Base-by-base conservation (phyloP, 129 eudicot genomes). In the Logfia minima region DNA sequence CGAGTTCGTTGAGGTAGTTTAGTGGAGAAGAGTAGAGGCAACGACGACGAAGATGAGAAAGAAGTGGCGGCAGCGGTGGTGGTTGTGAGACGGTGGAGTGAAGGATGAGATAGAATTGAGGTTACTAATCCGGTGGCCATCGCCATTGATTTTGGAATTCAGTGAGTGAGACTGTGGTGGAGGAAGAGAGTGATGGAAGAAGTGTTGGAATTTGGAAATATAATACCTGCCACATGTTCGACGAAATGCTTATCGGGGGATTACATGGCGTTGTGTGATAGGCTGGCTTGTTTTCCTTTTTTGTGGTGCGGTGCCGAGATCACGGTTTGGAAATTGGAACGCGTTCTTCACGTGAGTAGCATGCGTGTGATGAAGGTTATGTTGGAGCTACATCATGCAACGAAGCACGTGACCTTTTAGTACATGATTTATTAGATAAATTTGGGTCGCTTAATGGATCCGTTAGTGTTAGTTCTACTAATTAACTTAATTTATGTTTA, bases 141-240 rank as follows among this genome's bases (percentile, higher is more conserved):
- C 59, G 80, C 66, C 76, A 81, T 74, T 75, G 76, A 17, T 52
- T 29, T 3, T 45, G 69, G 43, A 35, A 28, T 48, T n/a, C 10
- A 13, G 41, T 37, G 72, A 16, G 52, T 32, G 56, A 13, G 69
- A n/a, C 28, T 63, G 78, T 23, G 39, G 41, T 72, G 74, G 72
- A 45, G 65, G 53, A 43, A 68, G 60, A 52, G 68, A 18, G 79
- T 37, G 75, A 68, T 56, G 48, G 76, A 78, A n/a, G 77, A 71
- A 78, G 75, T 11, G 76, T 68, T 58, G 65, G 56, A 75, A 75
- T 68, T 75, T 75, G 84, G 13, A 58, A 81, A 81, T 59, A 60
- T 65, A 60, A 65, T 73, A 74, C 48, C 69, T 75, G 84, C 80
- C 84, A 81, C 80, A 81, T 81, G 80, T 75, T 81, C 43, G 80